phyloP scores from a whole-genome alignment of 805 yeast genomes.

The Lipomyces starkeyi region DNA sequence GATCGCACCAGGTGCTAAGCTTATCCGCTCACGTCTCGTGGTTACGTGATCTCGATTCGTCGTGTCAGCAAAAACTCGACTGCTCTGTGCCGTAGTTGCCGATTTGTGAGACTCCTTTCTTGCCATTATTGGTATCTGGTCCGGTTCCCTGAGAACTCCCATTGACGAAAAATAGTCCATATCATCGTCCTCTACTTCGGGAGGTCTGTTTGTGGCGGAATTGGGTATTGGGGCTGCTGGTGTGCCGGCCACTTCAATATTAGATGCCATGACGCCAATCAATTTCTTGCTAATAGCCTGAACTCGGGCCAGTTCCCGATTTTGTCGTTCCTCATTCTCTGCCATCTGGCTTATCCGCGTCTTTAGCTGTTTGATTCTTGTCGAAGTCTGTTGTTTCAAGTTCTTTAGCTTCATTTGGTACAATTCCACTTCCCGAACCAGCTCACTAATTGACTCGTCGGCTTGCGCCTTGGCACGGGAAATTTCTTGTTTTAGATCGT shows the following conservation, averaged over 20 bases:
- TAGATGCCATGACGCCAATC: constrained; percentile 17
- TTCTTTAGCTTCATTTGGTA: background rate
- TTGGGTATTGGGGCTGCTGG: background rate
- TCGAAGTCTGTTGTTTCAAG: background rate
- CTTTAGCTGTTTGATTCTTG: constrained; percentile 5
- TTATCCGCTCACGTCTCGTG: background rate
- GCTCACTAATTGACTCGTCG: background rate
- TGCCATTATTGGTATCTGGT: background rate
- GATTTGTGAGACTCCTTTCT: background rate
- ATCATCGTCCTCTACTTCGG: background rate
- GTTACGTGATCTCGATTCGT: background rate
- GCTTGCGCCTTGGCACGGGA: background rate
- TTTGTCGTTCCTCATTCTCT: constrained; percentile 6
- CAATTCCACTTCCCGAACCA: background rate
- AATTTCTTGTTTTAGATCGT: background rate
- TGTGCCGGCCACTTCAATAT: constrained; percentile 3
- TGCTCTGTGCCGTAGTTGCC: background rate
- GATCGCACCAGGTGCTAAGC: background rate
- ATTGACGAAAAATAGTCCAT: background rate
- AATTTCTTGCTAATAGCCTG: constrained; percentile 15
- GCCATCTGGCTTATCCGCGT: constrained; percentile 1
- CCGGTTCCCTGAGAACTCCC: background rate
- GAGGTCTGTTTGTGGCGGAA: background rate
- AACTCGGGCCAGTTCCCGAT: constrained; percentile 12
- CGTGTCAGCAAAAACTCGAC: background rate